Evolutionary conservation across 2,329 filamentous ascomycete species (phyloP).

Genomic region (Colletotrichum lini): DNA sequence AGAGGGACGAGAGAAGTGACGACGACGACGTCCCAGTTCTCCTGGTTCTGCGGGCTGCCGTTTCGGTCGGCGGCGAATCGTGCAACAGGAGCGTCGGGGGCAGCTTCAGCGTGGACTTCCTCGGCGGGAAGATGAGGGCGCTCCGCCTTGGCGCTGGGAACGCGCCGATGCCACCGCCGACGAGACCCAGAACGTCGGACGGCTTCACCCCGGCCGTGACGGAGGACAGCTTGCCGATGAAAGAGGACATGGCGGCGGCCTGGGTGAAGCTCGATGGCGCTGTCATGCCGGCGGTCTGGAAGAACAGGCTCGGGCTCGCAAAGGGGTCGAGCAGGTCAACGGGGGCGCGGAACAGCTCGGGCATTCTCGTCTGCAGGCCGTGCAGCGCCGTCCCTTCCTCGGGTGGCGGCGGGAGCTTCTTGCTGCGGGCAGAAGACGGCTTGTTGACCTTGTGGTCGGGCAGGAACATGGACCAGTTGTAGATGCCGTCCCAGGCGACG

Average conservation of each 20-base stretch:
- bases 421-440: conserved; percentile 22
- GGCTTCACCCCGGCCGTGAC: conserved; percentile 36
- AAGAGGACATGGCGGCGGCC: conserved; percentile 40
- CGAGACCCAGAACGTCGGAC: conserved; percentile 30
- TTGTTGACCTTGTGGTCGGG: conserved; percentile 65
- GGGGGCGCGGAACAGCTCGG: conserved; percentile 64
- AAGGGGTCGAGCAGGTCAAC: conserved; percentile 71
- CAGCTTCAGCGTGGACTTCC: conserved; percentile 62
- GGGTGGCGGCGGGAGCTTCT: conserved; percentile 43
- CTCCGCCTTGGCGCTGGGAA: conserved; percentile 56
- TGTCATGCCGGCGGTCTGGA: conserved; percentile 65
- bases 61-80: conserved; percentile 49
- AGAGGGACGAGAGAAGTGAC: conserved; percentile 43
- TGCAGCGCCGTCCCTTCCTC: conserved; percentile 55
- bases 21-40: conserved; percentile 34
- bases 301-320: conserved; percentile 71
- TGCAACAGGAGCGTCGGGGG: conserved; percentile 66
- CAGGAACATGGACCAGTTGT: conserved; percentile 75
- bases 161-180: not conserved
- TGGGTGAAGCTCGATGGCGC: conserved; percentile 62
- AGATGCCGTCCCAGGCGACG: conserved; percentile 72
- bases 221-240: conserved; percentile 45
- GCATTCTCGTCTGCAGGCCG: conserved; percentile 53
- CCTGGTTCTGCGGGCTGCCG: conserved; percentile 10
- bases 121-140: conserved; percentile 64